Conservation (phyloP, 1,139 yeast species). For the Suhomyces coccinellae region DNA sequence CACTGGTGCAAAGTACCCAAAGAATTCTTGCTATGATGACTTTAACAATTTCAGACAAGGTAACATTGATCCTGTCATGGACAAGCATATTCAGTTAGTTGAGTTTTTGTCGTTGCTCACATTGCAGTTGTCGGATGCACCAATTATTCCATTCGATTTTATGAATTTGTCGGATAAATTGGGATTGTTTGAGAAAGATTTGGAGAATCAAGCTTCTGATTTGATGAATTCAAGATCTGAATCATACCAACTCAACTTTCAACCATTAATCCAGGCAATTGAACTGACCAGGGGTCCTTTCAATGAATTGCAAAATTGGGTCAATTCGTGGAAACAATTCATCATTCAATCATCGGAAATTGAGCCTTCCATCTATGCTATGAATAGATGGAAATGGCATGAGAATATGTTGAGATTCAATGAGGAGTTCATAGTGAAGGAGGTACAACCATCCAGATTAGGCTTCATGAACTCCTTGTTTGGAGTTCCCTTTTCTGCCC, state of each 20-base stretch:
- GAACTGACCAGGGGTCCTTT: slow-evolving; percentile 26
- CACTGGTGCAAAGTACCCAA: slow-evolving; percentile 49
- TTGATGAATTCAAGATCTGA: slow-evolving; percentile 12
- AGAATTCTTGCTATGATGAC: slow-evolving; percentile 65
- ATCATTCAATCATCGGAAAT: slow-evolving; percentile 37
- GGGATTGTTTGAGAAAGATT: slow-evolving; percentile 45
- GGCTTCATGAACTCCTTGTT: slow-evolving; percentile 70
- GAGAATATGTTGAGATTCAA: slow-evolving; percentile 60
- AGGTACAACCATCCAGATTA: slow-evolving; percentile 45
- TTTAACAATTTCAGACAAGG: slow-evolving; percentile 53
- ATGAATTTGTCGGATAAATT: slow-evolving; percentile 48
- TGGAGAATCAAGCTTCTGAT: slow-evolving; percentile 44
- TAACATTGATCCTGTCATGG: slow-evolving; percentile 56
- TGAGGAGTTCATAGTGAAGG: slow-evolving; percentile 38
- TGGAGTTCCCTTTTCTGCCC: slow-evolving; percentile 69
- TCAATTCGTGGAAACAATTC: slow-evolving; percentile 53
- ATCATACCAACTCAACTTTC: slow-evolving; percentile 27
- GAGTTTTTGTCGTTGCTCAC: slow-evolving; percentile 55
- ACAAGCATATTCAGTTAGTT: slow-evolving; percentile 57
- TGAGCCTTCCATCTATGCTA: slow-evolving; percentile 71
- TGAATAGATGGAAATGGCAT: slow-evolving; percentile 81
- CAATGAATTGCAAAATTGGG: slow-evolving; percentile 42
- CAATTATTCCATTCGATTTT: slow-evolving; percentile 73
- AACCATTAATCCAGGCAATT: slow-evolving; percentile 27
- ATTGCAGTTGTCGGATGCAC: slow-evolving; percentile 65